Base-by-base conservation (phyloP, 108 stramenopile species). In the Discostella stelligeroides region DNA sequence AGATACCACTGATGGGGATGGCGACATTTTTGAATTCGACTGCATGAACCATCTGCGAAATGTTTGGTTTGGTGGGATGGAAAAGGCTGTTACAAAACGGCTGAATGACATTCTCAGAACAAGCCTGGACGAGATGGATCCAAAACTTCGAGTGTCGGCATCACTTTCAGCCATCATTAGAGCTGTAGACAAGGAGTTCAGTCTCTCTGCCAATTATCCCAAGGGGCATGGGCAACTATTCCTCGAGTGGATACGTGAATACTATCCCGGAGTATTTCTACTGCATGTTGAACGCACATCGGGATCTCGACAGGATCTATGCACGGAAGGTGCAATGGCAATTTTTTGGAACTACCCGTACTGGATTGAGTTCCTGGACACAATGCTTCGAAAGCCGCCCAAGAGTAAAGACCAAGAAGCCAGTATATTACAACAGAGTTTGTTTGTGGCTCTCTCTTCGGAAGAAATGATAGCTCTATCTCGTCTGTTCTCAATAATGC, bases 191-290 rank as follows among this genome's bases (percentile, higher is more conserved):
- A n/a, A n/a, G n/a, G 30, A 73, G 17, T 73, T 73, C 21, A 73
- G 72, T 65, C 72, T 73, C 1, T 73, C 56, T 25, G 50, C 56
- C 15, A 73, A 73, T 24, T 73, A 73, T 28, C 72, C 72, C 23
- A 72, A 72, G 47, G 70, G 70, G 0, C 60, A 63, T 34, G 70
- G 70, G 0, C 34, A 62, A n/a, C 7, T 72, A 53, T 72, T 63
- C 25, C 8, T 24, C 9, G 47, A 48, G 41, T 72, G 60, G 61
- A 30, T 72, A 5, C 18, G 23, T 0, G 23, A 63, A 28, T 21
- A 63, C 18, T 30, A 72, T 57, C 71, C 71, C 20, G 63, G 72
- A 41, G 63, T 37, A 20, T 29, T 65, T 17, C 57, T 73, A 10
- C 12, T 73, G 9, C 72, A 73, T 58, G 63, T 65, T 11, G 72